phyloP scores from a whole-genome alignment of 768 basidiomycete species.

The Collybia mongolica region DNA sequence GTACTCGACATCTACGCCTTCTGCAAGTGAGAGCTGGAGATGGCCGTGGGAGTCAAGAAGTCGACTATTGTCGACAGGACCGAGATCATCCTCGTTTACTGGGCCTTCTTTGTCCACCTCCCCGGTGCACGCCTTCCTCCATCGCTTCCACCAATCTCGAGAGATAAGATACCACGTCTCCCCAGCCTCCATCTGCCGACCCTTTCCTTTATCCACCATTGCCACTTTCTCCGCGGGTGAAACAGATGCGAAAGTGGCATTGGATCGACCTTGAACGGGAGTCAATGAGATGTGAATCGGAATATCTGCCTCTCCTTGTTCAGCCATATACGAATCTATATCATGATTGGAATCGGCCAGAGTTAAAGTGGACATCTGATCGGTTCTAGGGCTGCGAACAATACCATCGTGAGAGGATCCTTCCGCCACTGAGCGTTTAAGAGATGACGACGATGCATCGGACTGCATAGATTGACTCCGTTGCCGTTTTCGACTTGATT shows the following conservation, averaged over 20 bases:
- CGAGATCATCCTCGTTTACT: constrained; percentile 60
- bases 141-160: constrained; percentile 70
- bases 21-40: constrained; percentile 43
- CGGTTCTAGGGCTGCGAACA: constrained; percentile 34
- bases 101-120: constrained; percentile 66
- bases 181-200: constrained; percentile 53
- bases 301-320: constrained; percentile 46
- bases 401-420: constrained; percentile 45
- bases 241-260: constrained; percentile 20
- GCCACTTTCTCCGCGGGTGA: constrained; percentile 46
- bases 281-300: constrained; percentile 25
- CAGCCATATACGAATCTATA: constrained; percentile 69
- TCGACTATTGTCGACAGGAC: constrained; percentile 72
- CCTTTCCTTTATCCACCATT: constrained; percentile 46
- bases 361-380: constrained; percentile 42
- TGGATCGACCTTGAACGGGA: constrained; percentile 19
- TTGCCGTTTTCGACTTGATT: constrained; percentile 62
- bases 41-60: constrained; percentile 57
- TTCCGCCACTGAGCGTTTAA: constrained; percentile 80
- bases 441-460: constrained; percentile 65
- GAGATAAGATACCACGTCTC: constrained; percentile 82
- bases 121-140: constrained; percentile 71
- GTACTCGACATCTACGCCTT: constrained; percentile 72
- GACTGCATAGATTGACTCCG: constrained; percentile 78
- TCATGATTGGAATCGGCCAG: constrained; percentile 46